A percentile compares a stretch with the other conserved stretches of the same genome.
phyloP scores from a whole-genome alignment of 495 filamentous ascomycete genomes.

The Apodospora peruviana region DNA sequence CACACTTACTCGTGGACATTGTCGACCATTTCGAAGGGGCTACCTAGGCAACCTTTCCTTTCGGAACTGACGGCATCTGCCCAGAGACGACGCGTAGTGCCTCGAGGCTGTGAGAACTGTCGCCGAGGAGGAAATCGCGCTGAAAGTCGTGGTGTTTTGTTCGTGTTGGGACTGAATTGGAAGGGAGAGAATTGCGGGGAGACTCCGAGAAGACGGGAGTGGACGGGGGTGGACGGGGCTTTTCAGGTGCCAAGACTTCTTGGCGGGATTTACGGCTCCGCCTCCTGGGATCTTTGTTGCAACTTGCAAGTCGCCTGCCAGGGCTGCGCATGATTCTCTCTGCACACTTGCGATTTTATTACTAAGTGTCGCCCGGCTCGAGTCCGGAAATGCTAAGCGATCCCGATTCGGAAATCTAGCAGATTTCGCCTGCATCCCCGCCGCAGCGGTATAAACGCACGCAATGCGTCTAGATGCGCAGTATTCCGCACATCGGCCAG shows the following conservation, averaged over 20 bases:
- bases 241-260: conserved; percentile 23
- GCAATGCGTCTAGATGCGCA: too few species aligned
- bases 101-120: neutral
- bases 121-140: neutral
- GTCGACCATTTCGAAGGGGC: conserved; percentile 20
- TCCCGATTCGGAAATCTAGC: too few species aligned
- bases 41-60: conserved; percentile 2
- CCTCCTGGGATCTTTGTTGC: too few species aligned
- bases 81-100: neutral
- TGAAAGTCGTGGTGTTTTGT: neutral
- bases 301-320: too few species aligned
- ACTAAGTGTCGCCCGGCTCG: too few species aligned
- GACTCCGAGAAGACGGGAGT: conserved; percentile 9
- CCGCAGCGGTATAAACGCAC: too few species aligned
- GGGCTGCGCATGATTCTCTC: too few species aligned
- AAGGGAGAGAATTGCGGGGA: conserved; percentile 5
- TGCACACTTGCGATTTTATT: too few species aligned
- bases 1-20: conserved; percentile 25
- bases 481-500: too few species aligned
- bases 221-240: conserved; percentile 3
- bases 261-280: conserved; percentile 6
- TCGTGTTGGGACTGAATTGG: conserved; percentile 1
- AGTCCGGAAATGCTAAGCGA: too few species aligned
- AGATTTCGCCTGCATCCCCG: too few species aligned
- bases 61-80: conserved; percentile 9